These are phyloP conservation scores for Phytophthora crassamura DNA, from an alignment of 352 stramenopile genomes.

Conservation along the genomic window DNA sequence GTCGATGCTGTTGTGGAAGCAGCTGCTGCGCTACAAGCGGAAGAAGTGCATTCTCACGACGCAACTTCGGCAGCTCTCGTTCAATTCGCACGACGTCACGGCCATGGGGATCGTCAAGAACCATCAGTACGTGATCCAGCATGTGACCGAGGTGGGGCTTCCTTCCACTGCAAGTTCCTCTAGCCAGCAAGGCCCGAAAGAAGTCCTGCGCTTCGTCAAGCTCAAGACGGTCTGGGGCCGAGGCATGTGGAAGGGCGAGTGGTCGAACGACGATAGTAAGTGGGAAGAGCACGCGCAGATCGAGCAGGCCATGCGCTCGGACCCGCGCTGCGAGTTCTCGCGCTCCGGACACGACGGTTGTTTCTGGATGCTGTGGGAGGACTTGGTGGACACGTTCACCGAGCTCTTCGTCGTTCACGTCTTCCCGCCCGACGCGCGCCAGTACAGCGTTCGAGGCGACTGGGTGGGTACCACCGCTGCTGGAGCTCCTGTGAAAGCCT, in stretches of 20 bases:
- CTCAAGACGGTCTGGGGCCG: slow-evolving; percentile 83
- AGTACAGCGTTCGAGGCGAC: slow-evolving; percentile 68
- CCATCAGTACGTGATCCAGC: slow-evolving; percentile 75
- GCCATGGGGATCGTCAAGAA: slow-evolving; percentile 78
- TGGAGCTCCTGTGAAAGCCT: slow-evolving; percentile 36
- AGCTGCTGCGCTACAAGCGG: slow-evolving; percentile 62
- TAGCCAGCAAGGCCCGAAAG: background rate
- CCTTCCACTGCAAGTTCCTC: background rate
- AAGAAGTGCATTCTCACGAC: slow-evolving; percentile 71
- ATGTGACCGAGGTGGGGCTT: slow-evolving; percentile 65
- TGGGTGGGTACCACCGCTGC: slow-evolving; percentile 46
- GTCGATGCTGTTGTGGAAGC: slow-evolving; percentile 64
- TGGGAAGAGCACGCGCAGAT: slow-evolving; percentile 86
- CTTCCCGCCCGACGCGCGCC: slow-evolving; percentile 45
- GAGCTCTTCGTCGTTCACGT: slow-evolving; percentile 69
- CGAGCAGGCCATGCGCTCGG: slow-evolving; percentile 65
- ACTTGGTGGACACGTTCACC: slow-evolving; percentile 76
- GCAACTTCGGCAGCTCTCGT: slow-evolving; percentile 74
- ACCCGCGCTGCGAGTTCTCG: slow-evolving; percentile 69
- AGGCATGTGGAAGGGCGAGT: slow-evolving; percentile 84
- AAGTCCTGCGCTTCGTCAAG: slow-evolving; percentile 75
- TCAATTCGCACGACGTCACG: slow-evolving; percentile 68
- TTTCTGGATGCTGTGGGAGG: slow-evolving; percentile 87
- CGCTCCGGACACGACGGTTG: slow-evolving; percentile 74
- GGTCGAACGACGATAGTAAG: slow-evolving; percentile 84